phyloP scores from a whole-genome alignment of 1,284 basidiomycete species.

The Cronartium quercuum region DNA sequence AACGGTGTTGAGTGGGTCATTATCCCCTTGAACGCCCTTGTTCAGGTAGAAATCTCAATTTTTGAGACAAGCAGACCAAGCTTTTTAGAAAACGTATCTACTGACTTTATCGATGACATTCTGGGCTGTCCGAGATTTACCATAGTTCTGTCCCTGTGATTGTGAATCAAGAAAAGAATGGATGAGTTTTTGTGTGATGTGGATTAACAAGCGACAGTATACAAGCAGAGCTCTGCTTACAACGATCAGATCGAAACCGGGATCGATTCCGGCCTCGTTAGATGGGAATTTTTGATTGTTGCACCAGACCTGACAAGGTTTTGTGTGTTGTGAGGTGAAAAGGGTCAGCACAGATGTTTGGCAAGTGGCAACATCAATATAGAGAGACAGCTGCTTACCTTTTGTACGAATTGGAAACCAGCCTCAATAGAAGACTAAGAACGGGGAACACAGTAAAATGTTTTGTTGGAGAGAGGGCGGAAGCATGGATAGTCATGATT shows the following conservation, averaged over 20 bases:
- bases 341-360: too few relatives aligned
- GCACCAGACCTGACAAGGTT: not conserved
- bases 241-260: slow-evolving; percentile 9
- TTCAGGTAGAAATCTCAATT: not conserved
- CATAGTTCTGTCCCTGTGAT: slow-evolving; percentile 4
- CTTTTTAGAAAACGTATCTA: not conserved
- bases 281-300: slow-evolving; percentile 1
- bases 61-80: not conserved
- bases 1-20: not conserved
- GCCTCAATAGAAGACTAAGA: too few relatives aligned
- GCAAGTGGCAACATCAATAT: too few relatives aligned
- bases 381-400: not conserved
- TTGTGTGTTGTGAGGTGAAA: not conserved
- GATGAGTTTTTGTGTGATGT: too few relatives aligned
- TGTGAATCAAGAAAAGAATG: too few relatives aligned
- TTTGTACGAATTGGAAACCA: slow-evolving; percentile 9
- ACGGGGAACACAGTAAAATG: too few relatives aligned
- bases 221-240: too few relatives aligned
- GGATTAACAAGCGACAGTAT: too few relatives aligned
- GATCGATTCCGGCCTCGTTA: not conserved
- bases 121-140: slow-evolving; percentile 1
- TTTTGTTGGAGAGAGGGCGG: too few relatives aligned
- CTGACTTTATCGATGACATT: slow-evolving; percentile 1
- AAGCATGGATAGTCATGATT: too few relatives aligned
- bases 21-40: not conserved